These are phyloP conservation scores for Neckera pumila DNA, from an alignment of 225 moss, liverwort and hornwort species.

Conservation along the genomic window DNA sequence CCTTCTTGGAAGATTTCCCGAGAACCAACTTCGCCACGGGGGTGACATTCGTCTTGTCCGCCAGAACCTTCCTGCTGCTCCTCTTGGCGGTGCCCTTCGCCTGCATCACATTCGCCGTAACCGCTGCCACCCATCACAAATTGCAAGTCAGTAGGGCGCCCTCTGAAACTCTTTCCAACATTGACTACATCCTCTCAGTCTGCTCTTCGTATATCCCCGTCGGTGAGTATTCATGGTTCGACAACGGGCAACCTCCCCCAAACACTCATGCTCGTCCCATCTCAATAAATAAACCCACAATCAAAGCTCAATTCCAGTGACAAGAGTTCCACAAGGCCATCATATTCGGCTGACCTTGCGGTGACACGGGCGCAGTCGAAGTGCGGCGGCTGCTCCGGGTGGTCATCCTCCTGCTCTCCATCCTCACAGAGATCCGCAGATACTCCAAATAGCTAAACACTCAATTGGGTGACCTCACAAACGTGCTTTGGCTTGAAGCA, in stretches of 20 bases:
- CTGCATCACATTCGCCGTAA: not conserved
- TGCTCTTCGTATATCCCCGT: too few relatives aligned
- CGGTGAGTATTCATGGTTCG: rapidly evolving
- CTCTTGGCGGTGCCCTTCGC: not conserved
- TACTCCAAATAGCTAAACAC: not conserved
- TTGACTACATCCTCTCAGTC: not conserved
- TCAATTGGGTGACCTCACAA: not conserved
- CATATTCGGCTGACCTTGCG: not conserved
- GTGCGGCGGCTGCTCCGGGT: constrained; percentile 9
- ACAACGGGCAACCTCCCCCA: too few relatives aligned
- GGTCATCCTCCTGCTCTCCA: constrained; percentile 22
- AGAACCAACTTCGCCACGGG: not conserved
- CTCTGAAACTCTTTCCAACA: not conserved
- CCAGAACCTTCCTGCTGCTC: constrained; percentile 6
- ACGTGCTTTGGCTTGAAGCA: too few relatives aligned
- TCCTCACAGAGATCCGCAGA: not conserved
- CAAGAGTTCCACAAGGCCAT: not conserved
- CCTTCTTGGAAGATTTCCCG: not conserved
- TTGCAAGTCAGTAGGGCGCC: not conserved
- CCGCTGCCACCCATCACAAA: not conserved
- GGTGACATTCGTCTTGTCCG: constrained; percentile 16
- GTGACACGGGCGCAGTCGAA: not conserved
- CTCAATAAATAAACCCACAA: not conserved
- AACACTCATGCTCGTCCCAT: too few relatives aligned
- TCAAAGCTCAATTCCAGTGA: too few relatives aligned